These are phyloP conservation scores for Stephanodiscus minutulus DNA, from an alignment of 108 stramenopile species.

Conservation along the genomic window DNA sequence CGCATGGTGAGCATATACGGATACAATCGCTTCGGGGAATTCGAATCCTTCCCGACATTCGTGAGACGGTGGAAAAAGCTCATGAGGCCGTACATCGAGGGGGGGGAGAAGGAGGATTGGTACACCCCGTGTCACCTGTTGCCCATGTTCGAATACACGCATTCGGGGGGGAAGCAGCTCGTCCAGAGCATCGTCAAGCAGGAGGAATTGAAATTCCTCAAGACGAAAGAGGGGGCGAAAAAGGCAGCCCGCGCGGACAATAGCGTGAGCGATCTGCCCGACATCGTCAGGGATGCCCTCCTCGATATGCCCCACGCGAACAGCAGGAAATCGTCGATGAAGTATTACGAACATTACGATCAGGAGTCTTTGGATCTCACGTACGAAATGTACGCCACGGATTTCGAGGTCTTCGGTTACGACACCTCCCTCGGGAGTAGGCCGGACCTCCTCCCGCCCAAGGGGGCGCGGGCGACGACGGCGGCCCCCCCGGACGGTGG, in stretches of 20 bases:
- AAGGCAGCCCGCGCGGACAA: constrained; percentile 24
- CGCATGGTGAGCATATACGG: constrained; percentile 70
- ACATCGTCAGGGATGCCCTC: constrained; percentile 46
- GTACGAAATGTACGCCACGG: constrained; percentile 62
- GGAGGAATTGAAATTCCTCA: constrained; percentile 60
- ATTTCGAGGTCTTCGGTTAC: constrained; percentile 67
- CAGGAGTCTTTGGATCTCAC: constrained; percentile 65
- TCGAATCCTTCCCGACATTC: constrained; percentile 56
- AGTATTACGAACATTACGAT: constrained; percentile 62
- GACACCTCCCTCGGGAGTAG: constrained; percentile 36
- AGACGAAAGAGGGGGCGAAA: constrained; percentile 44
- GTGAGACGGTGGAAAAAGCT: constrained; percentile 49
- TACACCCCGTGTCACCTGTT: constrained; percentile 62
- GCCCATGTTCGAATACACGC: constrained; percentile 67
- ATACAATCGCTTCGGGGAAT: constrained; percentile 62
- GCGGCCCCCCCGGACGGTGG: no score
- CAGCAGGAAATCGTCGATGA: constrained; percentile 38
- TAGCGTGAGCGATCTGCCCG: constrained; percentile 41
- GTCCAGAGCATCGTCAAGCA: constrained; percentile 64
- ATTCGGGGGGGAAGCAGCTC: constrained; percentile 50
- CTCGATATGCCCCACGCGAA: constrained; percentile 60
- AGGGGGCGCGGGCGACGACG: constrained; percentile 12
- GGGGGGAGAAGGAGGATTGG: constrained; percentile 67
- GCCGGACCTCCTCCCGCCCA: constrained; percentile 50
- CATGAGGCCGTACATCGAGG: constrained; percentile 53